Conservation (phyloP, 2,329 filamentous ascomycete species). For the Beauveria sp. region DNA sequence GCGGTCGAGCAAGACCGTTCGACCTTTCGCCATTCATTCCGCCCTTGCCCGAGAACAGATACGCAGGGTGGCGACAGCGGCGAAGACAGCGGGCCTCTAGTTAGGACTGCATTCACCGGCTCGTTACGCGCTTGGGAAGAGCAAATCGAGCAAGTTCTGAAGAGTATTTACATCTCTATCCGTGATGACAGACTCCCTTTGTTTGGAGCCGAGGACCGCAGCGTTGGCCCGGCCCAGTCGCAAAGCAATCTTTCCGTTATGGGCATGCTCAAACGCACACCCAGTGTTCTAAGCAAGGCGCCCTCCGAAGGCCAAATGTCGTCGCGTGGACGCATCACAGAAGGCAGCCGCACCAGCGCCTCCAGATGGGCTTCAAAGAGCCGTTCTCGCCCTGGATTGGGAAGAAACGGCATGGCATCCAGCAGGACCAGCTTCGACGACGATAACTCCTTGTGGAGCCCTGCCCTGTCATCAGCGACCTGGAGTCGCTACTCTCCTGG, state of each 20-base stretch:
- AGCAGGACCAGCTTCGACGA: constrained; percentile 94
- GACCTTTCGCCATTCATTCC: constrained; percentile 41
- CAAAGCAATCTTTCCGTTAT: constrained; percentile 65
- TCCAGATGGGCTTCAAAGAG: constrained; percentile 80
- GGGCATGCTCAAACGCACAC: constrained; percentile 72
- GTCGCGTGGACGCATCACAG: constrained; percentile 60
- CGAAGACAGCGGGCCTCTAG: constrained; percentile 65
- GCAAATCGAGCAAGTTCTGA: constrained; percentile 84
- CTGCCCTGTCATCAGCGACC: constrained; percentile 74
- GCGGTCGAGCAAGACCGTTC: constrained; percentile 30
- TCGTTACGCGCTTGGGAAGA: constrained; percentile 74
- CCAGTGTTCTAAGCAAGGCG: constrained; percentile 86
- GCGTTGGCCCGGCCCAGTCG: constrained; percentile 29
- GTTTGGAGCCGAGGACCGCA: constrained; percentile 55
- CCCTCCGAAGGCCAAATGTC: constrained; percentile 74
- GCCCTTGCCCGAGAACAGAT: constrained; percentile 39
- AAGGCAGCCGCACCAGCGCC: constrained; percentile 44
- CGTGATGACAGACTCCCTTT: constrained; percentile 79
- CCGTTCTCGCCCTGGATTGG: constrained; percentile 67
- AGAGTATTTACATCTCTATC: constrained; percentile 86
- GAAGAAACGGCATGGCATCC: constrained; percentile 74
- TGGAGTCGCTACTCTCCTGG: constrained; percentile 94
- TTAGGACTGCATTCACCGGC: constrained; percentile 70
- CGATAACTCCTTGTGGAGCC: constrained; percentile 82
- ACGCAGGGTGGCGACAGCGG: constrained; percentile 31